These are phyloP conservation scores for Tylopilus subfusipes DNA, from an alignment of 768 basidiomycete genomes.

Conservation along the genomic window DNA sequence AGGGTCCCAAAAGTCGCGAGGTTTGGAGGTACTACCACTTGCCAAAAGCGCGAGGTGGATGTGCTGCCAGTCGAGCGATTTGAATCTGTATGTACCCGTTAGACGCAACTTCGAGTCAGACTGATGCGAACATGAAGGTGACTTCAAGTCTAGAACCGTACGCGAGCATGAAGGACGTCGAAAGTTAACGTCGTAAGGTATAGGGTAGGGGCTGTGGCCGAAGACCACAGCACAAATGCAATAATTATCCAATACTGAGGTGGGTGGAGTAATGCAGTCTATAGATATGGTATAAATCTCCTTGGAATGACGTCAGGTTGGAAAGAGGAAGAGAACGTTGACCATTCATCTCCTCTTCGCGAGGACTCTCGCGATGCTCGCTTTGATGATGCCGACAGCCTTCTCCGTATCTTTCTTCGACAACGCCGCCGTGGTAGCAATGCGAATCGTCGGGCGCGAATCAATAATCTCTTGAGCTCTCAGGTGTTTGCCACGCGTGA, in stretches of 20 bases:
- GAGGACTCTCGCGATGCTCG: conserved; percentile 70
- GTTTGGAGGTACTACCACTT: no score
- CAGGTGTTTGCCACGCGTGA: conserved; percentile 81
- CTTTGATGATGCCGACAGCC: conserved; percentile 71
- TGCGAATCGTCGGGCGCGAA: conserved; percentile 75
- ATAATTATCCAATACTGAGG: conserved; percentile 10
- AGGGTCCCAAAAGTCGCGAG: no score
- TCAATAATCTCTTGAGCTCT: conserved; percentile 82
- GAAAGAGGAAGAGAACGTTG: not conserved
- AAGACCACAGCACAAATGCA: not conserved
- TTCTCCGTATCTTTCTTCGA: conserved; percentile 92
- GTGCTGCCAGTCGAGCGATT: no score
- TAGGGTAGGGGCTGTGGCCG: no score
- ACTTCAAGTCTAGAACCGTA: no score
- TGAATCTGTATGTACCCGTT: no score
- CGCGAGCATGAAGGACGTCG: no score
- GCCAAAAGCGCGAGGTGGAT: no score
- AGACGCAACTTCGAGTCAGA: no score
- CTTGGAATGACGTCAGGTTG: not conserved
- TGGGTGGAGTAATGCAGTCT: conserved; percentile 19
- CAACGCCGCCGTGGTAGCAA: conserved; percentile 76
- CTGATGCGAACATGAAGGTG: no score
- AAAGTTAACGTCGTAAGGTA: no score
- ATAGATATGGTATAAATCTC: conserved; percentile 32
- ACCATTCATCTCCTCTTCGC: conserved; percentile 47